Evolutionary conservation across 495 filamentous ascomycete genomes (phyloP).

Genomic region (Podospora fimiseda): DNA sequence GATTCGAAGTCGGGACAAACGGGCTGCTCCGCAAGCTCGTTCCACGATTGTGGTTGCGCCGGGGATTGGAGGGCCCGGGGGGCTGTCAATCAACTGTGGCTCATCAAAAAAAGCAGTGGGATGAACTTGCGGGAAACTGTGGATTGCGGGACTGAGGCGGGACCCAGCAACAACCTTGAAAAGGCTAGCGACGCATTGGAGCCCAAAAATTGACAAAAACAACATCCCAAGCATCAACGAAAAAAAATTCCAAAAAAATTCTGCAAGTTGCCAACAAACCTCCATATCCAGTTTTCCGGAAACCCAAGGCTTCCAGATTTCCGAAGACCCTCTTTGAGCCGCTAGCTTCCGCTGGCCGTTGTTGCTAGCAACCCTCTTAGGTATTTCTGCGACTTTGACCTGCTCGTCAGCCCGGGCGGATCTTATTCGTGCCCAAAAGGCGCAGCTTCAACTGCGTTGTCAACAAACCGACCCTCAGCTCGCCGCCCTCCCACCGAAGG

Average conservation of each 20-base stretch:
- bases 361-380: no score
- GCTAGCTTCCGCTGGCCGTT: conserved; percentile 6
- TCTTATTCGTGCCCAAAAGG: conserved; percentile 29
- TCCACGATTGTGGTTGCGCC: conserved; percentile 11
- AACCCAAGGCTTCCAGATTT: neutral
- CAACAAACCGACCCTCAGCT: conserved; percentile 2
- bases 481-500: conserved; percentile 10
- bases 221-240: conserved; percentile 17
- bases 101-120: neutral
- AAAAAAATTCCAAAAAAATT: conserved; percentile 9
- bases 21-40: conserved; percentile 18
- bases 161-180: no score
- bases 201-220: conserved; percentile 23
- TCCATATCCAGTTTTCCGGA: neutral
- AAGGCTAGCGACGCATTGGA: conserved; percentile 15
- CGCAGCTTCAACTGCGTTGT: conserved; percentile 4
- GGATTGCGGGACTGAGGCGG: no score
- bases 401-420: conserved; percentile 18
- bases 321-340: neutral
- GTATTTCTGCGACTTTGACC: conserved; percentile 4
- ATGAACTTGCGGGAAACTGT: conserved; percentile 14
- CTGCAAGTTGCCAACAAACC: conserved; percentile 7
- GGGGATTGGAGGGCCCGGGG: neutral
- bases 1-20: conserved; percentile 15
- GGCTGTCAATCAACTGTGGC: neutral